Conservation (phyloP, 805 yeast species). For the Wickerhamiella slavikovae region DNA sequence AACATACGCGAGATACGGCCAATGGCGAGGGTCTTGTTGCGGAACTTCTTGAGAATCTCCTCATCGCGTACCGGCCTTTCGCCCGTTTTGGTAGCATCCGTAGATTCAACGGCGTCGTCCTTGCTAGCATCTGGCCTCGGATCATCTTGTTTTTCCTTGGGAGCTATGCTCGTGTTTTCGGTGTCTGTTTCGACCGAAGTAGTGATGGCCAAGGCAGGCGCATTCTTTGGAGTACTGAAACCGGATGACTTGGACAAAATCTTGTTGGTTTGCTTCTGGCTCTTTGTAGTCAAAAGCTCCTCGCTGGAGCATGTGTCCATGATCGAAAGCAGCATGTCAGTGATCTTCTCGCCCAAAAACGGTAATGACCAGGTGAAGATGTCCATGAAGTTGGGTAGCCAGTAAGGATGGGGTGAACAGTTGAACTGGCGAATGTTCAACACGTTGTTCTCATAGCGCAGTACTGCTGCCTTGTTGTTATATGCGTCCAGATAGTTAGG, state of each 20-base stretch:
- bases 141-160: too few species aligned
- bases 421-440: slow-evolving; percentile 93
- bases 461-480: slow-evolving; percentile 85
- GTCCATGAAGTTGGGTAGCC: slow-evolving; percentile 93
- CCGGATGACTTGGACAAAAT: slow-evolving; percentile 8
- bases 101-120: not conserved
- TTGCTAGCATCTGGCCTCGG: too few species aligned
- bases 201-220: not conserved
- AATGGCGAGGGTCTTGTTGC: slow-evolving; percentile 77
- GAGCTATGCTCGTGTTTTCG: not conserved
- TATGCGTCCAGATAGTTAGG: slow-evolving; percentile 87
- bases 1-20: slow-evolving; percentile 93
- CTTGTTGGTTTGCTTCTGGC: slow-evolving; percentile 4
- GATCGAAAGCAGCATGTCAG: slow-evolving; percentile 79
- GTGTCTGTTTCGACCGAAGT: not conserved
- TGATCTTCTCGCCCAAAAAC: slow-evolving; percentile 88
- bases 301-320: slow-evolving; percentile 90
- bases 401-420: slow-evolving; percentile 84
- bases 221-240: not conserved
- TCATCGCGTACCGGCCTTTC: not conserved
- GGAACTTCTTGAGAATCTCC: slow-evolving; percentile 19
- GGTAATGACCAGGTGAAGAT: slow-evolving; percentile 96
- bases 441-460: slow-evolving; percentile 76
- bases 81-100: too few species aligned
- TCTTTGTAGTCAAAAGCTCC: slow-evolving; percentile 35